Evolutionary conservation across 2,329 filamentous ascomycete genomes (phyloP).

Genomic region (Cladosporium sphaerospermum): DNA sequence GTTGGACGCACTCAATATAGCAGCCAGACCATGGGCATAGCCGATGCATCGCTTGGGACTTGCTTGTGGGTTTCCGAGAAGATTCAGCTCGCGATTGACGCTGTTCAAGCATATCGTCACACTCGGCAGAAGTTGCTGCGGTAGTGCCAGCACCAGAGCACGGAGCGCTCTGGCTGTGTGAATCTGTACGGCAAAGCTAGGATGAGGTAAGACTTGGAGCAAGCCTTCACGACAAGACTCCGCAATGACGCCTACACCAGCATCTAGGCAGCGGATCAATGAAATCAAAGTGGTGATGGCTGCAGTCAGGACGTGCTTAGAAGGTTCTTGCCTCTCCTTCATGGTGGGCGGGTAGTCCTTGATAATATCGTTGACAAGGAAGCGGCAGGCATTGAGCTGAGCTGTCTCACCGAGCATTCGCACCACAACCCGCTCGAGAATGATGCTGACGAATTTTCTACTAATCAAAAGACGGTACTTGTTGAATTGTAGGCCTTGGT

Average conservation of each 20-base stretch:
- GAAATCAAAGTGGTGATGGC: constrained; percentile 73
- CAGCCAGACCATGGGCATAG: constrained; percentile 85
- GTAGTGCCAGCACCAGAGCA: constrained; percentile 80
- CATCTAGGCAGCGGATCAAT: constrained; percentile 72
- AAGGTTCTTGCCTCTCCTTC: constrained; percentile 80
- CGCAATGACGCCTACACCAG: constrained; percentile 70
- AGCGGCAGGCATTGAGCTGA: constrained; percentile 73
- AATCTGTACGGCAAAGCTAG: constrained; percentile 92
- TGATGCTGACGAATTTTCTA: constrained; percentile 73
- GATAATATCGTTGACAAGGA: constrained; percentile 77
- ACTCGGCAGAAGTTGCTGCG: constrained; percentile 83
- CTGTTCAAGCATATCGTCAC: constrained; percentile 97
- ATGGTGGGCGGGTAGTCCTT: constrained; percentile 91
- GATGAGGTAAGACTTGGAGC: constrained; percentile 85
- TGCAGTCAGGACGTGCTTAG: constrained; percentile 76
- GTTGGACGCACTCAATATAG: constrained; percentile 83
- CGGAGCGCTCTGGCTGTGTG: constrained; percentile 82
- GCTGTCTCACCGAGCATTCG: constrained; percentile 82
- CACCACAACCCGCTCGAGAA: constrained; percentile 79
- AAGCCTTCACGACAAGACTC: constrained; percentile 81
- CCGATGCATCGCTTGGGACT: constrained; percentile 80
- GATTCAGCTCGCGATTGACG: constrained; percentile 74
- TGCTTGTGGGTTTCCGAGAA: constrained; percentile 68
- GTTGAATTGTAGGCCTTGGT: constrained; percentile 70
- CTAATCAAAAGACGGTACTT: constrained; percentile 82